These are phyloP conservation scores for Solanum rostratum DNA, from an alignment of 257 asterid species.

Conservation along the genomic window DNA sequence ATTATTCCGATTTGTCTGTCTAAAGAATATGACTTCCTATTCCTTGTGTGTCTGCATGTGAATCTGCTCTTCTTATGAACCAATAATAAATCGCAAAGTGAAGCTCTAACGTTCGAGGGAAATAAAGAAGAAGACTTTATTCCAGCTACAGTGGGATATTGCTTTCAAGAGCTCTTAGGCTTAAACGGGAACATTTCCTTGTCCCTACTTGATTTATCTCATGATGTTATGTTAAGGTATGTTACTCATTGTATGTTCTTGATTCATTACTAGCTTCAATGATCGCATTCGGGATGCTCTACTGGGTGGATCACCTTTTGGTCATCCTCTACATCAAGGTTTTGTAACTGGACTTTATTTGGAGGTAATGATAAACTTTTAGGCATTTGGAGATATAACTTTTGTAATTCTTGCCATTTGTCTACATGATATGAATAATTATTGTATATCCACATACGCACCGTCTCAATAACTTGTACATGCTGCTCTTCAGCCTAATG, in stretches of 20 bases:
- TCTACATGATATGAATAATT: neutral
- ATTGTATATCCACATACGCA: neutral
- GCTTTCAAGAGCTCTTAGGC: neutral
- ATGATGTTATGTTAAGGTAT: neutral
- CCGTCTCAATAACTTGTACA: neutral
- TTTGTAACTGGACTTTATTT: conserved; percentile 68
- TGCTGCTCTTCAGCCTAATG: conserved; percentile 56
- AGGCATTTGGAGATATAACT: neutral
- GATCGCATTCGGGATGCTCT: conserved; percentile 92
- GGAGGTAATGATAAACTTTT: conserved; percentile 52
- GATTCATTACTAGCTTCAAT: conserved; percentile 53
- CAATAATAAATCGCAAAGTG: neutral
- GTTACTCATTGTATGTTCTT: neutral
- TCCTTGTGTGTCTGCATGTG: neutral
- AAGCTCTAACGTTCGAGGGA: neutral
- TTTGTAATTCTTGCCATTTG: neutral
- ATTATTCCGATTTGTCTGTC: neutral
- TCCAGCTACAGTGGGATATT: neutral
- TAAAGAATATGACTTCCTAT: neutral
- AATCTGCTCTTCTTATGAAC: neutral
- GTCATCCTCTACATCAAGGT: conserved; percentile 95
- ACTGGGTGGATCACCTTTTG: conserved; percentile 97
- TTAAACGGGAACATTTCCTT: neutral
- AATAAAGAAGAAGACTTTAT: neutral
- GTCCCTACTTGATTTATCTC: neutral